These are phyloP conservation scores for Fusarium nanum DNA, from an alignment of 2,329 filamentous ascomycete species.

Conservation along the genomic window DNA sequence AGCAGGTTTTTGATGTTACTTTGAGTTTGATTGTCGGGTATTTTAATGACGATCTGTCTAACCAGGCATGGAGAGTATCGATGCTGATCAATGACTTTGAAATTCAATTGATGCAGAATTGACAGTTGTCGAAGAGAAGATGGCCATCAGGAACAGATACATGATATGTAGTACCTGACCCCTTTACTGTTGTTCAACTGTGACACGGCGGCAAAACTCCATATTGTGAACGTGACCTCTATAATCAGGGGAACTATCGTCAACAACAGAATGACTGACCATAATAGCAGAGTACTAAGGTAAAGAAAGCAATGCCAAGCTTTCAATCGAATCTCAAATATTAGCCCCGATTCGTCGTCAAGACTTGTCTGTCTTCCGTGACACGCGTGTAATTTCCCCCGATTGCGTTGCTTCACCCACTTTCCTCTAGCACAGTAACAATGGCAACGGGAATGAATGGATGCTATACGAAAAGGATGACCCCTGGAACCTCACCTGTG, in stretches of 20 bases:
- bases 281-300: background rate
- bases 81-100: background rate
- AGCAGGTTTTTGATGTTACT: constrained; percentile 7
- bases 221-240: background rate
- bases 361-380: constrained; percentile 2
- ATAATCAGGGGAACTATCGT: background rate
- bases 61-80: background rate
- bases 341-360: constrained; percentile 38
- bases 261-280: background rate
- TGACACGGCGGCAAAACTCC: background rate
- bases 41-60: constrained; percentile 5
- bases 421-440: background rate
- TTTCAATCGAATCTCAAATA: constrained; percentile 25
- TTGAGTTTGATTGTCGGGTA: constrained; percentile 4
- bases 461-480: constrained; percentile 8
- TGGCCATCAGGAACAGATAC: background rate
- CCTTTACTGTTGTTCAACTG: background rate
- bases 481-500: background rate
- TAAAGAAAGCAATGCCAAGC: constrained; percentile 19
- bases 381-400: constrained; percentile 36
- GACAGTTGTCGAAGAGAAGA: background rate
- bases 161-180: background rate
- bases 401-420: constrained; percentile 35
- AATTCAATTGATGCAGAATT: background rate
- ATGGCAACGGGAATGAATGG: constrained; percentile 1